These are phyloP conservation scores for Ogataea trehalophila DNA, from an alignment of 805 yeast species.

Conservation along the genomic window DNA sequence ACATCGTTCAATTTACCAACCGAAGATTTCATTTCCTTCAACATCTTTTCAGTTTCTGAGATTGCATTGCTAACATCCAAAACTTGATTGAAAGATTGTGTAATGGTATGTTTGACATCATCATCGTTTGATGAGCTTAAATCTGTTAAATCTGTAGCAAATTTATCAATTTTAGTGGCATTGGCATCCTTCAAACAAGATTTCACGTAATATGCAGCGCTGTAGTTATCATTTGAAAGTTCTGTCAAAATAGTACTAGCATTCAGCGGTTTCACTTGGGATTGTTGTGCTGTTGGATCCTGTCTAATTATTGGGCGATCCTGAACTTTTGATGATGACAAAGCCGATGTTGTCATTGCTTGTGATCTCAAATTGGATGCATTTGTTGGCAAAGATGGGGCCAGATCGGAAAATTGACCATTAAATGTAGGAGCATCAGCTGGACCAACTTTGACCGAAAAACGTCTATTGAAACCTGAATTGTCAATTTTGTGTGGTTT, in stretches of 20 bases:
- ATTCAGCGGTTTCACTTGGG: conserved; percentile 2
- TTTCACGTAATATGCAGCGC: conserved; percentile 45
- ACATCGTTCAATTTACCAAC: conserved; percentile 58
- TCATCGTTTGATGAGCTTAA: conserved; percentile 46
- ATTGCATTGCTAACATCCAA: conserved; percentile 57
- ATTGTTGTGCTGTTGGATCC: neutral
- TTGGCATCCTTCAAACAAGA: conserved; percentile 56
- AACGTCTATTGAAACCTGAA: conserved; percentile 19
- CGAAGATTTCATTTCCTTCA: conserved; percentile 55
- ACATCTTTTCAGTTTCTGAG: conserved; percentile 56
- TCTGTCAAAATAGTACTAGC: conserved; percentile 29
- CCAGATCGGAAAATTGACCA: neutral
- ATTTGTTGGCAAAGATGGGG: conserved; percentile 11
- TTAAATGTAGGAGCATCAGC: conserved; percentile 9
- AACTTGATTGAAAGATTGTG: conserved; percentile 59
- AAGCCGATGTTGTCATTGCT: neutral
- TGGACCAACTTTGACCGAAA: conserved; percentile 19
- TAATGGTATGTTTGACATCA: conserved; percentile 55
- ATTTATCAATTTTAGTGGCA: conserved; percentile 68
- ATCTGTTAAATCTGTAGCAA: conserved; percentile 48
- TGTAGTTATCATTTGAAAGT: conserved; percentile 37
- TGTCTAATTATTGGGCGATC: neutral
- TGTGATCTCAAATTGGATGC: neutral
- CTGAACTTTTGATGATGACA: neutral
- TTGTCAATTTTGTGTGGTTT: conserved; percentile 17